Base-by-base conservation (phyloP, 1,139 yeast species). In the Candida tunisiensis region DNA sequence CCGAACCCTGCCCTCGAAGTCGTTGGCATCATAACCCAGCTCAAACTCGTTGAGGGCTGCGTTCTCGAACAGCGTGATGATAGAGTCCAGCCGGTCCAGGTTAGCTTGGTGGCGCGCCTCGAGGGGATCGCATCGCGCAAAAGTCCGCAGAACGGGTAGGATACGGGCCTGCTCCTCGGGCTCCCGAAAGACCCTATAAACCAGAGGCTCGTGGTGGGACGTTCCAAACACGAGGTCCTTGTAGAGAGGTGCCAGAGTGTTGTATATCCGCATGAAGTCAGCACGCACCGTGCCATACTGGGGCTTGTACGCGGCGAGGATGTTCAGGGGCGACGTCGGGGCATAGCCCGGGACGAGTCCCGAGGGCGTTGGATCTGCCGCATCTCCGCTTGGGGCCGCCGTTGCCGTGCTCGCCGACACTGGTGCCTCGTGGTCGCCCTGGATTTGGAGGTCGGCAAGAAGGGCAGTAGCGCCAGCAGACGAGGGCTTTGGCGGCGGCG, bases 31-130 rank as follows among this genome's bases (percentile, higher is more conserved):
- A 38, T 67, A 66, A 5, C 49, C 53, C 21, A 61, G 53, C 31
- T 77, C 91, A 37, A 83, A 60, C 39, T 82, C 93, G 26, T 71
- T 54, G 19, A 79, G 46, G 6, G 78, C 62, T 0, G 91, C 82
- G 42, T 66, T 75, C 29, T 77, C 77, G 44, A 80, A 79, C 21
- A 78, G 58, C 2, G 75, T 19, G 7, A 19, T 19, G 2, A 28
- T 14, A n/a, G 16, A 59, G 21, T 60, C 60, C 27, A 74, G 51
- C 36, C 68, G 63, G 27, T 62, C 68, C 19, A 58, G 43, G 15
- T 59, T 59, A 5, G 51, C 44, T 15, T 47, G 43, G 32, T 53
- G 49, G 28, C 38, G 49, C 42, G 49, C 58, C 32, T 54, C 43
- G 36, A 37, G 34, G 29, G 56, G 38, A 24, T 51, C 71, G 21